Base-by-base conservation (phyloP, 176 grass and related monocot genomes). In the Elymus sibiricus region DNA sequence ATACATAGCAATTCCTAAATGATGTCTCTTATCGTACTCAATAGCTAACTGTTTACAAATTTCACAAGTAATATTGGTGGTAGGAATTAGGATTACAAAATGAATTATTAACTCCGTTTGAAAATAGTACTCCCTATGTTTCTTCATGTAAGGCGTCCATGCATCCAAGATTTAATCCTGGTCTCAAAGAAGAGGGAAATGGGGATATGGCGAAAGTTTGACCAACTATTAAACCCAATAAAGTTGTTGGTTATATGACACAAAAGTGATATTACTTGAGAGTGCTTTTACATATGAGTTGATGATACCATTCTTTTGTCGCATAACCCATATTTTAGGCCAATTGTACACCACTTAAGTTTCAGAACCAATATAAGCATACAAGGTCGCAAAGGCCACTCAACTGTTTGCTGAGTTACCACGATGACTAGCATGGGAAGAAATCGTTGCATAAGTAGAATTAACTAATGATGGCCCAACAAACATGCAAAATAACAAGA, bases 21-120 rank as follows among this genome's bases (percentile, higher is more conserved):
- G 27, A 53, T 31, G 5, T 70, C 74, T 74, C 82, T 40, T 44
- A 62, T 11, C 17, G 3, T n/a, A 71, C 22, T 71, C 66, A 24
- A 19, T 53, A 14, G 61, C 28, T 63, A 67, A 42, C 11, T 53
- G 14, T 21, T 69, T 79, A 55, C 3, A 49, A 78, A 47, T 19
- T 60, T 39, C 24, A 79, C 67, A 79, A 74, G 29, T 32, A 42
- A 17, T 3, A 10, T 19, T 64, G 25, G 9, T 67, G 39, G 26
- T 81, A 71, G 68, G 35, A 73, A 38, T 72, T 83, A 39, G 68
- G 24, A 73, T 71, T 71, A 21, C n/a, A 72, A 81, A 79, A 80
- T 22, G 27, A 79, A 62, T 62, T 25, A 79, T n/a, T 16, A 31
- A 19, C 16, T 47, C 25, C 17, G 31, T 65, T 47, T 47, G 38